Conservation (phyloP, 2,329 filamentous ascomycete species). For the Endoconidiophora laricicola region DNA sequence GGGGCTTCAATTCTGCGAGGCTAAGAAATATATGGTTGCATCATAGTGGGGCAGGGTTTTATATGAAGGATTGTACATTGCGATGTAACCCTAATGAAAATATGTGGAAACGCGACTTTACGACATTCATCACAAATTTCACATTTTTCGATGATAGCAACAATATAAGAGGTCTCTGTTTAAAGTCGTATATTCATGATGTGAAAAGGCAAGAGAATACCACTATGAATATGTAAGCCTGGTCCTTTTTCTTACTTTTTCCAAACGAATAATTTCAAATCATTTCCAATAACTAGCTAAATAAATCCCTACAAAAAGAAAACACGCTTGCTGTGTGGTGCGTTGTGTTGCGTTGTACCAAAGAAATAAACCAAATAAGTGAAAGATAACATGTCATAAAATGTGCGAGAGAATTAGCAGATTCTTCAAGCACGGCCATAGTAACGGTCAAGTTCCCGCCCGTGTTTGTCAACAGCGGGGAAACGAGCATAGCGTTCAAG, state of each 20-base stretch:
- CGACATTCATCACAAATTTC: background rate
- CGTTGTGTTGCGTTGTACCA: too few species aligned
- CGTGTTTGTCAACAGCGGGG: constrained; percentile 44
- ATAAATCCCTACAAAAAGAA: background rate
- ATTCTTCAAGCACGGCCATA: background rate
- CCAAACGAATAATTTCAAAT: too few species aligned
- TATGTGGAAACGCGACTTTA: background rate
- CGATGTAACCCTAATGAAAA: background rate
- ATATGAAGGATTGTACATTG: background rate
- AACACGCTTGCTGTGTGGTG: constrained; percentile 5
- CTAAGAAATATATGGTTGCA: too few species aligned
- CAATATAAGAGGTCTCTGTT: background rate
- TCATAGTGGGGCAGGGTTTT: too few species aligned
- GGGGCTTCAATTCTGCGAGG: too few species aligned
- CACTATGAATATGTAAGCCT: too few species aligned
- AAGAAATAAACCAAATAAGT: background rate
- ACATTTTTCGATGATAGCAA: too few species aligned
- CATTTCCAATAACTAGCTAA: background rate
- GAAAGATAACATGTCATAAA: background rate
- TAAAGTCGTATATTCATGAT: background rate
- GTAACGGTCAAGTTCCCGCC: constrained; percentile 27
- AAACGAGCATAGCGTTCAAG: constrained; percentile 61
- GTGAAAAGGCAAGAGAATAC: background rate
- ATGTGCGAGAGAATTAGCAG: background rate
- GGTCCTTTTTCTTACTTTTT: too few species aligned